These are phyloP conservation scores for Cyclotella cryptica DNA, from an alignment of 108 stramenopile species.

Conservation along the genomic window DNA sequence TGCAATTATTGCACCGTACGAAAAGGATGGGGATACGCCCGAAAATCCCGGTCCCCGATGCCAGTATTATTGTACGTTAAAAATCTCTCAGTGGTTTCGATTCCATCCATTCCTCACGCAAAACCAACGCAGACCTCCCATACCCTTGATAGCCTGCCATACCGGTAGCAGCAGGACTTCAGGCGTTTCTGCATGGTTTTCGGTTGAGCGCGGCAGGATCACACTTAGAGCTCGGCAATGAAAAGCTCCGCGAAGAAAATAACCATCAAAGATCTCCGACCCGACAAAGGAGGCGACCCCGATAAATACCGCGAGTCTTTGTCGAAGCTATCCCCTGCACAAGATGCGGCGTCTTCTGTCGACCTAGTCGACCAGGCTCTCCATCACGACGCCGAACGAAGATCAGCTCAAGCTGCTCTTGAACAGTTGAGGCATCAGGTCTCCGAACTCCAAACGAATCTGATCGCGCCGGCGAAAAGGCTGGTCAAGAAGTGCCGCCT, in stretches of 20 bases:
- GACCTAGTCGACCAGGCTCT: slow-evolving; percentile 89
- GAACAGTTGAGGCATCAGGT: slow-evolving; percentile 82
- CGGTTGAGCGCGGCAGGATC: no score
- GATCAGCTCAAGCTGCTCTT: slow-evolving; percentile 66
- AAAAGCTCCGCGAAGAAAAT: slow-evolving; percentile 46
- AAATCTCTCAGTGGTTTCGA: no score
- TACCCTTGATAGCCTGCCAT: no score
- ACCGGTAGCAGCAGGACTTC: no score
- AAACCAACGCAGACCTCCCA: no score
- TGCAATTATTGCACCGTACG: no score
- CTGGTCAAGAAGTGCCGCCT: slow-evolving; percentile 26
- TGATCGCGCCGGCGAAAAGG: slow-evolving; percentile 79
- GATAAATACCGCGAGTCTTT: slow-evolving; percentile 84
- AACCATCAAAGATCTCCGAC: slow-evolving; percentile 93
- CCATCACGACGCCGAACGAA: slow-evolving; percentile 87
- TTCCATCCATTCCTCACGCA: no score
- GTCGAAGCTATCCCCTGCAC: slow-evolving; percentile 45
- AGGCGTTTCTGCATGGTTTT: no score
- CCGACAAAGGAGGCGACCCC: slow-evolving; percentile 95
- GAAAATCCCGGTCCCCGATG: no score
- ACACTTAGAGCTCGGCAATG: neutral
- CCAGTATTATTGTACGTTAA: no score
- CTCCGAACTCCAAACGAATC: slow-evolving; percentile 86
- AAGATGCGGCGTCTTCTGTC: slow-evolving; percentile 14
- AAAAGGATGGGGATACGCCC: no score